Base-by-base conservation (phyloP, 768 basidiomycete species). In the Calvatia gigantea region DNA sequence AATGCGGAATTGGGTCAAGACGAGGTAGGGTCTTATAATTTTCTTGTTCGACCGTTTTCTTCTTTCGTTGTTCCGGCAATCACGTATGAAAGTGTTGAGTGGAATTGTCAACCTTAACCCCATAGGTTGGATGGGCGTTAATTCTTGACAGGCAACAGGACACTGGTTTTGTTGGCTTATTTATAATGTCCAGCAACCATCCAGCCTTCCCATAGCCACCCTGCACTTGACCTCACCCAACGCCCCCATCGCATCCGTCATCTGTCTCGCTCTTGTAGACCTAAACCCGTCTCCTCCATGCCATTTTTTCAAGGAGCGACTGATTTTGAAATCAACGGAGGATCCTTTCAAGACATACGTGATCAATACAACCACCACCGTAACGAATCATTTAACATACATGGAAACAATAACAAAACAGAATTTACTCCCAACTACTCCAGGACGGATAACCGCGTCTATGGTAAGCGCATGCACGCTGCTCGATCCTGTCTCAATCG, bases 221-320 rank as follows among this genome's bases (percentile, higher is more conserved):
- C n/a, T n/a, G n/a, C n/a, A n/a, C 35, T 37, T 37, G 12, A 4
- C 35, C 35, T 9, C n/a, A 12, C 35, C n/a, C 35, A 37, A 3
- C 35, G 8, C 35, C 35, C 35, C n/a, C 35, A 11, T 12, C 12
- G 35, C 11, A 37, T 37, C 35, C 35, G 35, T 12, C 35, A 11
- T n/a, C 35, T 37, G 3, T n/a, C 35, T 37, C 11, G 12, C 35
- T 12, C 11, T 9, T 12, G 2, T 12, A 12, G 4, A n/a, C 35
- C 8, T 37, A 11, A 37, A 3, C 15, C 23, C 27, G 11, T 28
- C 43, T 1, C 21, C 21, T 8, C 15, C 14, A 50, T 50, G 50
- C 50, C 50, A 3, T 51, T 51, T 23, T 51, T 51, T 23, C 50
- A 51, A 51, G 50, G 50, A 3, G 50, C 50, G 4, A 31, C 25